Evolutionary conservation across 2,329 filamentous ascomycete species (phyloP), one percentile per base, ranked within the genome.

Genomic region (Aspergillus piperis): DNA sequence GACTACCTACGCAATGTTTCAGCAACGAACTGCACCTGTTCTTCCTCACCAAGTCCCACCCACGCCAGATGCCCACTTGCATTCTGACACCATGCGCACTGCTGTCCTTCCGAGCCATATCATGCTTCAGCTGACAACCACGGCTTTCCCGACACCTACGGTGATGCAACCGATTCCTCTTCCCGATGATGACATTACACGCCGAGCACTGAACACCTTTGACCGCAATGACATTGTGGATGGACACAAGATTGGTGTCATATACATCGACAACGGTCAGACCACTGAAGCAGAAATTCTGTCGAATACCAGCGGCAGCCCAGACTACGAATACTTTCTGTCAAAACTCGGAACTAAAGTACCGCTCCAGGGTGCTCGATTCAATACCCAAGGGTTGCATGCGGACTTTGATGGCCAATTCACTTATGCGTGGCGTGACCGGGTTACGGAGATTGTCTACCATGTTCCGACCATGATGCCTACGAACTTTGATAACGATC

Each of bases 401-500:
- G 85, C 88, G 66, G 88, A 94, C 69, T 83, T 83, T 1, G 95
- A 99, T 74, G 95, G 95, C 32, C 86, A 93, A 70, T 92, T 90
- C 74, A 92, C 93, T 0, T 93, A 94, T 72, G 94, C 91, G 70
- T 99, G 95, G 93, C 90, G 93, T 62, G 95, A 98, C 73, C 86
- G 93, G 47, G 92, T 97, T 59, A 95, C 93, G 5, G 95, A 98
- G 74, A 90, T 99, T 48, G 89, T 98, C 30, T 99, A 96, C 76
- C 95, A 98, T 73, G 89, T 98, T 57, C 92, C 91, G 5, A 99
- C 94, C 3, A 92, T 98, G 83, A 99, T 99, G 95, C 95, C 95
- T 1, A 96, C 92, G 8, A 86, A 96, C 71, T 80, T 89, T 13
- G 87, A 92, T 57, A 83, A 86, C 30, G 92, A 96, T 68, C 86